Evolutionary conservation across 805 yeast genomes (phyloP), one percentile per base, ranked within the genome.

Genomic region (Starmerella roubikii): DNA sequence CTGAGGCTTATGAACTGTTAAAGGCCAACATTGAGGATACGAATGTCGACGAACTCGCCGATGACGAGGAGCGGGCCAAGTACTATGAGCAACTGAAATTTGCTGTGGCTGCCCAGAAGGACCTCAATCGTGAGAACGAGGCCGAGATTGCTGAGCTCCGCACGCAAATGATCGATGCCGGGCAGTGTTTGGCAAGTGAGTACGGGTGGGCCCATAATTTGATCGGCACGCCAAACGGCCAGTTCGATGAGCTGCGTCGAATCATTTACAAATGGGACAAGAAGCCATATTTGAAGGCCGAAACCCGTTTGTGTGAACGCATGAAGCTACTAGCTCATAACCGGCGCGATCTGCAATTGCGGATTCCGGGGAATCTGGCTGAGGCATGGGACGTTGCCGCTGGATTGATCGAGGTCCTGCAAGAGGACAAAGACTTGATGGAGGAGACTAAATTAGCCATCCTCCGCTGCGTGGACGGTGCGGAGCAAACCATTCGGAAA

Each of bases 301-400:
- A 38, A 26, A 11, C 13, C 8, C 3, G 13, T 1, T 18, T 38
- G 19, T 18, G 34, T 23, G 31, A 38, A 13, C 8, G 23, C 11
- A 25, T 34, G 19, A 31, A 22, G 19, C 3, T 6, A 9, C 18
- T 38, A 23, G 29, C 28, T 6, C 27, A 4, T 5, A 15, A 30
- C 25, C 24, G 27, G 20, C 37, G 34, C 3, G 9, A 12, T 26
- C 32, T 21, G n/a, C 41, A 38, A n/a, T 29, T 38, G 13, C 27
- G 25, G 9, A 21, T 15, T 17, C n/a, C 41, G 2, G 13, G 19
- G 6, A 38, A 26, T 12, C 12, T 34, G 15, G 41, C 26, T 3
- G 29, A 32, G 19, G 41, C 41, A 9, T 21, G 35, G 24, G 41
- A 38, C 24, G 18, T 11, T n/a, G 34, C 36, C 7, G 25, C 30